Conservation (phyloP, 495 filamentous ascomycete species). For the Aeminium ludgeri region DNA sequence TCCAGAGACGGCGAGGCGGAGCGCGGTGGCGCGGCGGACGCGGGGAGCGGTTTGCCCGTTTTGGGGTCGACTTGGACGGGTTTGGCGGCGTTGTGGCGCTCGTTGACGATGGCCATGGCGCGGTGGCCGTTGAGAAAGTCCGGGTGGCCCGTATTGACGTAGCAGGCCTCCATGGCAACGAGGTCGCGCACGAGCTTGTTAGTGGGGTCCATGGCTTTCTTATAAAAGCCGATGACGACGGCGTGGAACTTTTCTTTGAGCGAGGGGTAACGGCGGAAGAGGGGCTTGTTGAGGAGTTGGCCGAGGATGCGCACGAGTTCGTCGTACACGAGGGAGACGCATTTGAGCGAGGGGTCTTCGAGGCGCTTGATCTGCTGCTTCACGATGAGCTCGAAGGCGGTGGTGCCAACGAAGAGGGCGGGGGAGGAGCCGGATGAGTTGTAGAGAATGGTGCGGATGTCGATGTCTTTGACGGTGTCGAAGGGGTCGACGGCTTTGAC, state of each 20-base stretch:
- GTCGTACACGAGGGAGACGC: constrained; percentile 91
- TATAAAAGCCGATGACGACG: constrained; percentile 92
- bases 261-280: constrained; percentile 80
- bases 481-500: constrained; percentile 97
- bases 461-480: constrained; percentile 90
- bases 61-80: constrained; percentile 97
- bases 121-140: constrained; percentile 89
- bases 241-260: constrained; percentile 94
- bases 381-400: constrained; percentile 93
- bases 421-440: constrained; percentile 97
- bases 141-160: constrained; percentile 96
- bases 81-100: constrained; percentile 60
- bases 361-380: constrained; percentile 96
- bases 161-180: constrained; percentile 88
- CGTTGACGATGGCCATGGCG: constrained; percentile 95
- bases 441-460: constrained; percentile 87
- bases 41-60: constrained; percentile 84
- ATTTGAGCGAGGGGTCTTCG: constrained; percentile 93
- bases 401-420: constrained; percentile 92
- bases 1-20: constrained; percentile 46
- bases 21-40: constrained; percentile 42
- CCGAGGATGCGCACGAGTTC: constrained; percentile 91
- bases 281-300: constrained; percentile 70
- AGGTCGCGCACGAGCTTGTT: constrained; percentile 93
- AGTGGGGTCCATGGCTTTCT: constrained; percentile 91